Evolutionary conservation across 148 eudicot species (phyloP).

Genomic region (Pouteria glomerata): DNA sequence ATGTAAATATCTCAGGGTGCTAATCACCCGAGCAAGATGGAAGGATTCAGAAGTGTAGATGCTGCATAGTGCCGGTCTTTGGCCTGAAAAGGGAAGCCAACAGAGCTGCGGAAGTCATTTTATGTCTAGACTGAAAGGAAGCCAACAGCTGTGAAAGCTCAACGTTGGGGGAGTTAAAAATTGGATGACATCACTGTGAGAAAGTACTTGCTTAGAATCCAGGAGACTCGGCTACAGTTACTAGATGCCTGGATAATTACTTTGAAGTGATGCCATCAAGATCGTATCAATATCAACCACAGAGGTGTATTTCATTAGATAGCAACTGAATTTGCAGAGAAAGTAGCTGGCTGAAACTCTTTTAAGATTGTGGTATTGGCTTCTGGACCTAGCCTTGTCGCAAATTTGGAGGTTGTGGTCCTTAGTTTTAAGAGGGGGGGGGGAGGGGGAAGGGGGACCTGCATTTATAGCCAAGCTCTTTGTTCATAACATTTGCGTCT

Average conservation of each 20-base stretch:
- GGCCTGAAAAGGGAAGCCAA: neutral
- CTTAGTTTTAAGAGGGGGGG: conserved; percentile 1
- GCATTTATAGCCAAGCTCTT: neutral
- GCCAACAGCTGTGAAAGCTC: neutral
- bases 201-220: neutral
- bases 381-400: neutral
- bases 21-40: neutral
- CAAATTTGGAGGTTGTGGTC: neutral
- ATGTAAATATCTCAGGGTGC: neutral
- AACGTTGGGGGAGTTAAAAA: neutral
- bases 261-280: neutral
- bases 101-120: neutral
- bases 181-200: neutral
- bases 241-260: neutral
- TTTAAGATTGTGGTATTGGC: neutral
- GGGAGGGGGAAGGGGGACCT: conserved; percentile 1
- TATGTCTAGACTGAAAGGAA: neutral
- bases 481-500: neutral
- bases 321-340: neutral
- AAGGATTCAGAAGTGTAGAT: neutral
- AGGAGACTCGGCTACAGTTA: neutral
- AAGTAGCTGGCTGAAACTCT: conserved; percentile 1
- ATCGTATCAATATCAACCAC: too few species aligned
- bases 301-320: too few species aligned
- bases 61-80: neutral